Percentiles rank a stretch among this genome's conserved stretches.
These are phyloP conservation scores for Coniella vitis DNA, from an alignment of 2,329 filamentous ascomycete genomes.

Conservation along the genomic window DNA sequence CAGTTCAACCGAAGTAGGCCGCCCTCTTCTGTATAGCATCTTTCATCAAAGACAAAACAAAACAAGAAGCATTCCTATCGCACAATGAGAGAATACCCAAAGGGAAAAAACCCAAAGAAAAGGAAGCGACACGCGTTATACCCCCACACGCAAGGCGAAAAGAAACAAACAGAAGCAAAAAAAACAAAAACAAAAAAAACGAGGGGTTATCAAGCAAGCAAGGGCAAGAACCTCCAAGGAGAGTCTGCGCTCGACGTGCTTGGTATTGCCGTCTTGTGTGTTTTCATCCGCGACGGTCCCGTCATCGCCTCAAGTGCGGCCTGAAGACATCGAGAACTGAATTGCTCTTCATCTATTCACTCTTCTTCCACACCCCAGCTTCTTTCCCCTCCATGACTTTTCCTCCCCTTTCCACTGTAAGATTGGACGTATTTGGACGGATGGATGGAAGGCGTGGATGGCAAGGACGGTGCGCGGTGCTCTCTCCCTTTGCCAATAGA, in stretches of 20 bases:
- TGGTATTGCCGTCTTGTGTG: background rate
- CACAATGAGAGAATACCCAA: conserved; percentile 26
- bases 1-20: conserved; percentile 99
- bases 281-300: background rate
- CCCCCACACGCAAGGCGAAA: background rate
- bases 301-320: conserved; percentile 16
- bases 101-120: conserved; percentile 24
- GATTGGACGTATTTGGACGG: too few relatives aligned
- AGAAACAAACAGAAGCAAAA: background rate
- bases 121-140: background rate
- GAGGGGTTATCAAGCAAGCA: background rate
- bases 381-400: conserved; percentile 11
- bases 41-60: background rate
- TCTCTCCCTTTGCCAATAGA: conserved; percentile 20
- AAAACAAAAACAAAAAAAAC: too few relatives aligned
- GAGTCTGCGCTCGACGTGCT: background rate
- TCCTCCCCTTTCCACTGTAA: conserved; percentile 11
- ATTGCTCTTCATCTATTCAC: conserved; percentile 14
- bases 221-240: background rate
- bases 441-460: background rate
- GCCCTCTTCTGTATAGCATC: conserved; percentile 66
- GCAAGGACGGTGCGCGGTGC: conserved; percentile 11
- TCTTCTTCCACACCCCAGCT: background rate
- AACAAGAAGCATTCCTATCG: conserved; percentile 31
- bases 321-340: conserved; percentile 8